These are phyloP conservation scores for Raphidocelis subcapitata DNA, from an alignment of 139 green algal genomes.

Conservation along the genomic window DNA sequence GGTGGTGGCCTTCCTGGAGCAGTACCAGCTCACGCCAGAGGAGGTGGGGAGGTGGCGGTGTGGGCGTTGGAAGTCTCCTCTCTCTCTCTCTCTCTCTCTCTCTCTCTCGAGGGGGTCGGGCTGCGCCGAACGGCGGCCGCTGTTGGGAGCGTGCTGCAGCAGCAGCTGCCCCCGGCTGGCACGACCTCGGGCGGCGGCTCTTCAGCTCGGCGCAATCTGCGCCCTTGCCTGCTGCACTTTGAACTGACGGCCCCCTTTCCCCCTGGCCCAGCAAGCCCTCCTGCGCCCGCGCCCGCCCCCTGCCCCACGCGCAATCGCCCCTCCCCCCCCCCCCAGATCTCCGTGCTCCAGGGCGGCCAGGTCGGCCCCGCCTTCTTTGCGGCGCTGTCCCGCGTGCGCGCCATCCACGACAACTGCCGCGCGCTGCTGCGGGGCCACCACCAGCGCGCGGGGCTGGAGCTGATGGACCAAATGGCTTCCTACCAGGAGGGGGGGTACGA, in stretches of 20 bases:
- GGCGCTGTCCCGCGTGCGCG: conserved; percentile 80
- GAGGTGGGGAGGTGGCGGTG: conserved; percentile 49
- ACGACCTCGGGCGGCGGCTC: too few relatives aligned
- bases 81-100: too few relatives aligned
- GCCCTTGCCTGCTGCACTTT: too few relatives aligned
- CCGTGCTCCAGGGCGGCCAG: conserved; percentile 56
- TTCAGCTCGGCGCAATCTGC: too few relatives aligned
- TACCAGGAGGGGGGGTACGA: conserved; percentile 96
- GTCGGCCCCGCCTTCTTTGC: conserved; percentile 85
- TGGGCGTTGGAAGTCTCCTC: too few relatives aligned
- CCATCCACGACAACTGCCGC: conserved; percentile 94
- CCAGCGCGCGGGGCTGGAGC: conserved; percentile 94
- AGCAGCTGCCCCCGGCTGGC: too few relatives aligned
- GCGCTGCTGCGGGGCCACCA: conserved; percentile 75
- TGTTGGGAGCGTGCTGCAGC: too few relatives aligned
- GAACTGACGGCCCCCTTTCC: too few relatives aligned
- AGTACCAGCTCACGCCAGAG: conserved; percentile 88
- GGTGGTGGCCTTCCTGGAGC: conserved; percentile 83
- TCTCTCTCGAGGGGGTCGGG: too few relatives aligned
- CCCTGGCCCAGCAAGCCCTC: too few relatives aligned
- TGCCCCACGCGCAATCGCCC: background rate
- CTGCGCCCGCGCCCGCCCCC: too few relatives aligned
- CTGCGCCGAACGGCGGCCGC: too few relatives aligned
- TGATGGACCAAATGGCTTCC: conserved; percentile 95
- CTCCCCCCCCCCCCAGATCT: conserved; percentile 22